Percentiles rank a stretch among this genome's conserved stretches.
Evolutionary conservation across 257 asterid genomes (phyloP).

Genomic region (Eustoma russellianum): DNA sequence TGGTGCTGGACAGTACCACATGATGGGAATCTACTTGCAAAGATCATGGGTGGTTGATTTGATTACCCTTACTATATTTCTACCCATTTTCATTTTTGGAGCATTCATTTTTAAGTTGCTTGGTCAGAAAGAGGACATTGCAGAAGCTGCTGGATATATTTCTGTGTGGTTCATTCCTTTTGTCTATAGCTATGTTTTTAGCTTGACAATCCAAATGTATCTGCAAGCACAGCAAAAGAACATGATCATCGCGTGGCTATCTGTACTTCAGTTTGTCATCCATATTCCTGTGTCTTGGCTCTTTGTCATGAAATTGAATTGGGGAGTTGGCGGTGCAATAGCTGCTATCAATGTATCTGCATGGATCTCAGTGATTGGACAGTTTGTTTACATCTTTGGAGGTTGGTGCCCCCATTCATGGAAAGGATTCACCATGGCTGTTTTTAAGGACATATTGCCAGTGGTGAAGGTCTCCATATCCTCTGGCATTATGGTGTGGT

Average conservation of each 20-base stretch:
- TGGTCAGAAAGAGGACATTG: conserved; percentile 41
- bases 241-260: conserved; percentile 55
- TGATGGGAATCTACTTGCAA: conserved; percentile 93
- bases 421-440: conserved; percentile 61
- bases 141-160: conserved; percentile 54
- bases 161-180: conserved; percentile 66
- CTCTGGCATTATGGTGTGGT: conserved; percentile 90
- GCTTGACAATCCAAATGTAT: conserved; percentile 73
- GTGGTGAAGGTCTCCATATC: conserved; percentile 76
- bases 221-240: conserved; percentile 94
- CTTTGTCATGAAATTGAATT: conserved; percentile 37
- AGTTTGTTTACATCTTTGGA: conserved; percentile 59
- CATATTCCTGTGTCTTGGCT: conserved; percentile 73
- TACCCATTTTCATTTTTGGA: conserved; percentile 60
- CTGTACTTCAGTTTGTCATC: conserved; percentile 38
- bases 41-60: conserved; percentile 88
- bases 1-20: conserved; percentile 84
- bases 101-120: conserved; percentile 55
- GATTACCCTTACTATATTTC: conserved; percentile 40
- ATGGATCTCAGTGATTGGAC: conserved; percentile 56
- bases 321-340: conserved; percentile 80
- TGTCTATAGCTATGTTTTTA: conserved; percentile 33
- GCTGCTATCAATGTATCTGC: conserved; percentile 54
- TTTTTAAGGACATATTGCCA: conserved; percentile 62
- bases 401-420: conserved; percentile 85